Conservation (phyloP, 2,329 filamentous ascomycete genomes). For the Aureobasidium sp. region DNA sequence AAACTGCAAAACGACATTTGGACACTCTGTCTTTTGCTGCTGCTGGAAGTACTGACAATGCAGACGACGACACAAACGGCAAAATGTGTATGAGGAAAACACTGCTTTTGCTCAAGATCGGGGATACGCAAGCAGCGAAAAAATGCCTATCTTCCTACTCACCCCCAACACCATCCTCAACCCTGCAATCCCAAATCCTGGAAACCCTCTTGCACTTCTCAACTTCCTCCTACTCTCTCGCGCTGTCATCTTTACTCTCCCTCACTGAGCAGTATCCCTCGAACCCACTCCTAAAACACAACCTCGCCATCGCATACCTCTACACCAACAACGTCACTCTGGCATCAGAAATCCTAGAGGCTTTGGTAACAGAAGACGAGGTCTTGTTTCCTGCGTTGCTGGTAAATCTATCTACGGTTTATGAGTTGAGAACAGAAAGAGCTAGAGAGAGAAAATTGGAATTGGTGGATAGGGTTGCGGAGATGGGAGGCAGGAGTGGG, state of each 20-base stretch:
- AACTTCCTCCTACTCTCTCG: conserved; percentile 60
- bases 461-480: conserved; percentile 49
- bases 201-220: conserved; percentile 68
- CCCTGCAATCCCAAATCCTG: conserved; percentile 28
- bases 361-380: conserved; percentile 36
- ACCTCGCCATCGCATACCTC: conserved; percentile 73
- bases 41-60: too few relatives aligned
- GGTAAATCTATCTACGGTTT: conserved; percentile 85
- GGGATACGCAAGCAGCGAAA: conserved; percentile 50
- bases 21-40: background rate
- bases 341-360: conserved; percentile 59
- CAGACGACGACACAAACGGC: background rate
- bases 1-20: conserved; percentile 69
- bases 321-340: conserved; percentile 71
- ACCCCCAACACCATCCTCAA: background rate
- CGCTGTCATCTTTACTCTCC: conserved; percentile 52
- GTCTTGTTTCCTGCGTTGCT: conserved; percentile 62
- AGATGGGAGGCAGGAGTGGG: background rate
- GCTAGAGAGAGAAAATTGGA: conserved; percentile 59
- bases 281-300: conserved; percentile 69
- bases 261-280: conserved; percentile 39
- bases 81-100: conserved; percentile 36
- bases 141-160: conserved; percentile 23
- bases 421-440: conserved; percentile 80
- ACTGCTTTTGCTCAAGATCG: conserved; percentile 68